Evolutionary conservation across 805 yeast species (phyloP), one percentile per base, ranked within the genome.

Genomic region (Barnettozyma populi): DNA sequence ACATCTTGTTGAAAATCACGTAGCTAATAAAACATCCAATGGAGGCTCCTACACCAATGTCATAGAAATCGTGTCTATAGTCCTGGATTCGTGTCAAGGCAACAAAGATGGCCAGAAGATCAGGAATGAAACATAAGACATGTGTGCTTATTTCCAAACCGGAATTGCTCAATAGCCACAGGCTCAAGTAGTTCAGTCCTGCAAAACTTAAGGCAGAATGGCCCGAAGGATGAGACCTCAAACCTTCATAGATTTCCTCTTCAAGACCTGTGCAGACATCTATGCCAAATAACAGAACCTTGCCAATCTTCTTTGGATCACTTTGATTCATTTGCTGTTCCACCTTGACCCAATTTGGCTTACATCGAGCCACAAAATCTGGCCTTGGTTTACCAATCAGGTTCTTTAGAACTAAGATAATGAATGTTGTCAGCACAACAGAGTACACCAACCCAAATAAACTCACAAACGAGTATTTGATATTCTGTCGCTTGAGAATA

Each of bases 361-460:
- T 61, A 65, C 98, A 92, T 50, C 98, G 75, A 5, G 87, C 85
- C 41, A 92, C 64, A 60, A 90, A 87, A 66, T 92, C 98, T 0
- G 98, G 98, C 45, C 98, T 72, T 51, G 86, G 87, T 57, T 96
- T 75, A 7, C 96, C 96, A 45, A 92, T 79, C 78, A 84, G 78
- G 58, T 84, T 80, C 66, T 92, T 92, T 46, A 88, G 61, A 13
- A 82, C 69, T 56, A 52, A 45, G 9, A 56, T 50, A 9, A 53
- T 43, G n/a, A 52, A 43, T 1, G 50, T 48, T 2, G 57, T 54
- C 11, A 49, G 14, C 4, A 46, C 32, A 24, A 43, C 40, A 4
- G 49, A 43, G 25, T 49, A 49, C 7, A 45, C 40, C 3, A 45
- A 11, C 8, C 52, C 52, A 19, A 49, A 47, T n/a, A 47, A 4